Evolutionary conservation across 1,284 basidiomycete species (phyloP), one percentile per base, ranked within the genome.

Genomic region (Flammula alnicola): DNA sequence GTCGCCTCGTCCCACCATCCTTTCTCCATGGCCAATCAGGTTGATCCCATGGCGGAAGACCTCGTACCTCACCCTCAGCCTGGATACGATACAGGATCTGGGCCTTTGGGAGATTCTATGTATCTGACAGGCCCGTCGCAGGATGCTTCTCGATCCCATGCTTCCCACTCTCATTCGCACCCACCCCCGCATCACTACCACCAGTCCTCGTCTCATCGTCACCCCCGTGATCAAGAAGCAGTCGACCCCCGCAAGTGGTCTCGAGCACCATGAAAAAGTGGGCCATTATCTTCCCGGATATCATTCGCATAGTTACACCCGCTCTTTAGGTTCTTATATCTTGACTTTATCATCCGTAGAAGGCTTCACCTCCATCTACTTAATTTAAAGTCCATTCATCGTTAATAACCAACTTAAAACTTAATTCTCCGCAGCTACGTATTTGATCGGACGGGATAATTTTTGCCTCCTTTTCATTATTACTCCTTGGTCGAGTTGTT

Each of bases 1-100:
- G 62, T 75, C 37, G 62, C 60, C 42, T 70, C 76, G 12, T 65
- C 77, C 40, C 79, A 80, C 52, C 81, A 83, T 45, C 68, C 80
- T 2, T 84, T 79, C 62, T 63, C 75, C n/a, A 65, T 76, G 46
- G 52, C 74, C 8, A 63, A 74, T 37, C 75, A 74, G 39, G 32
- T 64, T 12, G 76, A 78, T 41, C 62, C 68, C 22, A 62, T 68
- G 40, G 35, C 70, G n/a, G 74, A 75, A 25, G 69, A 75, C 26
- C 56, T 60, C 30, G 59, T 71, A 31, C 61, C 64, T 33, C 67
- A 72, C 38, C 56, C 63, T 32, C 49, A 64, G 37, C 59, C 68
- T 26, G 63, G 63, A 45, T 76, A 72, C 44, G 66, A 68, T 38
- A 66, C 59, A 31, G 65, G 67, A 30, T 54, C 73, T 29, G 70